Percentiles rank a stretch among this genome's conserved stretches.
These are phyloP conservation scores for Pseudoturritis turrita DNA, from an alignment of 345 rosid species.

Conservation along the genomic window DNA sequence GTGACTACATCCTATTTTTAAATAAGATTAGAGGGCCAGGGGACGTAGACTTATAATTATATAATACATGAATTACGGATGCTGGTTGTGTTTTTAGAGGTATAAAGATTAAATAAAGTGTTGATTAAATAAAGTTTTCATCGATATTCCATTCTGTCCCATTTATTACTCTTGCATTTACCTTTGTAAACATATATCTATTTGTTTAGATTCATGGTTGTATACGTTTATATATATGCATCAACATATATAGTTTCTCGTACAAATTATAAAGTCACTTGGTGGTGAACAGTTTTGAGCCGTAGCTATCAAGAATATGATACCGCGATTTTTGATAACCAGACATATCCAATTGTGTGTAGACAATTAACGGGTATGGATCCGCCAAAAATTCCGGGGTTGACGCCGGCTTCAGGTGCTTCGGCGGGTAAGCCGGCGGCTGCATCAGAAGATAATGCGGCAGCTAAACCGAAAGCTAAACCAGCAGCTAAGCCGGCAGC, in stretches of 20 bases:
- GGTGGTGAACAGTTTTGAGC: constrained; percentile 1
- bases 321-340: neutral
- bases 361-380: constrained; percentile 2
- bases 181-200: neutral
- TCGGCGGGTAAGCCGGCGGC: neutral
- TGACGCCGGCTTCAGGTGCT: neutral
- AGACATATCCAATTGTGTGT: neutral
- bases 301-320: neutral
- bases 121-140: neutral
- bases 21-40: neutral
- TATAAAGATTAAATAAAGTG: neutral
- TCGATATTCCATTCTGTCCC: neutral
- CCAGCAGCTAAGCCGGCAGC: neutral
- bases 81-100: neutral
- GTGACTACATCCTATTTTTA: neutral
- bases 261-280: neutral
- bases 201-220: neutral
- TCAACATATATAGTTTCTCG: neutral
- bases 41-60: neutral
- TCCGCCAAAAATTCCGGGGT: neutral
- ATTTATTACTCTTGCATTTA: neutral
- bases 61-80: neutral
- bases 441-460: no score
- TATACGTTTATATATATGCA: neutral
- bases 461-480: neutral